phyloP scores from a whole-genome alignment of 2,329 filamentous ascomycete species.

The Hypoxylon rubiginosum region DNA sequence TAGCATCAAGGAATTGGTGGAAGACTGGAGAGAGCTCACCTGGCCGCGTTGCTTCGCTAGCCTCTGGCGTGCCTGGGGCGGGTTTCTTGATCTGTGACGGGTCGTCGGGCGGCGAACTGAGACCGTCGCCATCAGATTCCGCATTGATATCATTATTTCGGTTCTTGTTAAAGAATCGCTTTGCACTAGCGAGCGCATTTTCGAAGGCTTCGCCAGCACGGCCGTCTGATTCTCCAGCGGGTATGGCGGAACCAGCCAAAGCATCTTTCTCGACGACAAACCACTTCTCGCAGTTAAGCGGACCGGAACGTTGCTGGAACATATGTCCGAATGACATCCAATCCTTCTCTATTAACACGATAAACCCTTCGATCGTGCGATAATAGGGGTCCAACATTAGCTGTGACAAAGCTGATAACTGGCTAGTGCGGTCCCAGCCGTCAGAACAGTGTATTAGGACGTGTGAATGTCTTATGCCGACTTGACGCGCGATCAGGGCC shows the following conservation, averaged over 20 bases:
- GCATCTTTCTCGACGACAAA: conserved; percentile 88
- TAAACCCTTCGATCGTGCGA: conserved; percentile 93
- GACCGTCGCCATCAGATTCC: conserved; percentile 65
- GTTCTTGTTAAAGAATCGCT: conserved; percentile 90
- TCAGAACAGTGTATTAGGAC: conserved; percentile 98
- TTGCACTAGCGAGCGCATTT: conserved; percentile 85
- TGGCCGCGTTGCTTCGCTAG: conserved; percentile 77
- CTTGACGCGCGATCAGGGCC: conserved; percentile 84
- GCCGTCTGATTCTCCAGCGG: conserved; percentile 72
- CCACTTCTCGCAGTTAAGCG: conserved; percentile 92
- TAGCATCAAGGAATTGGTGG: conserved; percentile 96
- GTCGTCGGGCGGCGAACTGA: conserved; percentile 49
- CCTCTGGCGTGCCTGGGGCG: conserved; percentile 59
- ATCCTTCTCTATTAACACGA: conserved; percentile 95
- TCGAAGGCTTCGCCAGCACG: conserved; percentile 81
- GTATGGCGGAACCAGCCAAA: conserved; percentile 73
- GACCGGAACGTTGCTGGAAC: conserved; percentile 93
- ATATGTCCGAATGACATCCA: conserved; percentile 98
- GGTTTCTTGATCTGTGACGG: conserved; percentile 53
- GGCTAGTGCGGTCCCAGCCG: conserved; percentile 97
- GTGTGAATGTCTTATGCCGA: conserved; percentile 93
- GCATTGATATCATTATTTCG: conserved; percentile 69
- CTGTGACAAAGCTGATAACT: conserved; percentile 91
- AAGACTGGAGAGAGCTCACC: conserved; percentile 97
- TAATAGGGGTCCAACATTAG: conserved; percentile 97